Base-by-base conservation (phyloP, 2,329 filamentous ascomycete species). In the Cladophialophora bantiana region DNA sequence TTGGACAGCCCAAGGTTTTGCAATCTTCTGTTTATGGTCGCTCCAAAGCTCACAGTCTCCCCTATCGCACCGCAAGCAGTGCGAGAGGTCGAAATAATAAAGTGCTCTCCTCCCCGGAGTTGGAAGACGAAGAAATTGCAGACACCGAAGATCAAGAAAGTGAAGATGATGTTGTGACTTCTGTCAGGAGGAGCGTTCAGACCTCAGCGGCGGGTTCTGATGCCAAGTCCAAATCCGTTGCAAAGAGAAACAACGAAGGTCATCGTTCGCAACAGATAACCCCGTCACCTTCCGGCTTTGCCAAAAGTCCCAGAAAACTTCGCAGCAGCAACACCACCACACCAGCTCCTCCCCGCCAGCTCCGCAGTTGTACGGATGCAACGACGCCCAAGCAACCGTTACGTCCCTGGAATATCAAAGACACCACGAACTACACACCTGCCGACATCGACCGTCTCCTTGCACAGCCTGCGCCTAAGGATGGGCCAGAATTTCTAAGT, bases 401-500 rank as follows among this genome's bases (percentile, higher is more conserved):
- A 9, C 53, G 20, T 55, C 32, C 53, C 10, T 55, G 53, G 53
- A 55, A 55, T 7, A 55, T 38, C 57, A 55, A 42, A 61, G 50
- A 54, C 32, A 36, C 26, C 18, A 31, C 15, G 20, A 13, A 48
- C 31, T 26, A 65, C 20, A 59, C 26, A 42, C 31, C 62, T 13
- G 9, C 40, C 34, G 58, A 35, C 52, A 32, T 65, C 15, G 54
- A 64, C 18, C 53, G 67, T 7, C 53, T 71, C 26, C 59, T 70
- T 12, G 35, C 40, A n/a, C 34, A 35, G 31, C 52, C 58, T 4
- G 53, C 67, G 15, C 68, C 69, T 15, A 32, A 38, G 9, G 65
- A 69, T 45, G 59, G 61, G 42, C 58, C 59, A 1, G 69, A 70
- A 59, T 66, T 62, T 34, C 50, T 70, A 35, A 64, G 54, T 42